Base-by-base conservation (phyloP, 2,329 filamentous ascomycete genomes). In the Alternaria sp. region DNA sequence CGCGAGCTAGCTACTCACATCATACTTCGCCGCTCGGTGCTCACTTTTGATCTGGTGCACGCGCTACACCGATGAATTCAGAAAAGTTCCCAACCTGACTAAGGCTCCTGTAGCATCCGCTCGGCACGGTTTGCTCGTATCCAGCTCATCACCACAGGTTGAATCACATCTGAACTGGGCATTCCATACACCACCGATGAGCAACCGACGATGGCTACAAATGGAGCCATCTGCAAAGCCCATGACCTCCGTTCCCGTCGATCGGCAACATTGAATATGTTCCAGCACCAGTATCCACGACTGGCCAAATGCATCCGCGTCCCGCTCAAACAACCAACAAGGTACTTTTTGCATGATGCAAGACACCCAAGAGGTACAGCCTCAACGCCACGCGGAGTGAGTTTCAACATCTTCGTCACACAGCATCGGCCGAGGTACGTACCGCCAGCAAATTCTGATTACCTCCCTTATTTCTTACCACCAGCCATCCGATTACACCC, bases 1-100 rank as follows among this genome's bases (percentile, higher is more conserved):
- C 26, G 46, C 23, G 21, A 45, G 36, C 40, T 54, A 64, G 53
- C 47, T 44, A 64, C 61, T 58, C 58, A 61, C 43, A 58, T 57
- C 62, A 57, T 57, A 26, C 9, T 54, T 56, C 21, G 61, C 56
- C 36, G 56, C 4, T 28, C 26, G n/a, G 26, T 54, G n/a, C 57
- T 28, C 19, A 44, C 26, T 26, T 26, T 23, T 36, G 40, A 30
- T 21, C 45, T 59, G 28, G 43, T 30, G 52, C 40, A 50, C n/a
- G 21, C 51, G 57, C 44, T n/a, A 61, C 47, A 26, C 46, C 17
- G 28, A 21, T 28, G 47, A 6, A 51, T 12, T 50, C 26, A 13
- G 12, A 51, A 15, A 15, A 13, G 15, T 19, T 25, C 36, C 19
- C 28, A 40, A 30, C 21, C 15, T 12, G 8, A 32, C 19, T 21